Conservation (phyloP, 2,329 filamentous ascomycete species). For the Calonectria fujianensis region DNA sequence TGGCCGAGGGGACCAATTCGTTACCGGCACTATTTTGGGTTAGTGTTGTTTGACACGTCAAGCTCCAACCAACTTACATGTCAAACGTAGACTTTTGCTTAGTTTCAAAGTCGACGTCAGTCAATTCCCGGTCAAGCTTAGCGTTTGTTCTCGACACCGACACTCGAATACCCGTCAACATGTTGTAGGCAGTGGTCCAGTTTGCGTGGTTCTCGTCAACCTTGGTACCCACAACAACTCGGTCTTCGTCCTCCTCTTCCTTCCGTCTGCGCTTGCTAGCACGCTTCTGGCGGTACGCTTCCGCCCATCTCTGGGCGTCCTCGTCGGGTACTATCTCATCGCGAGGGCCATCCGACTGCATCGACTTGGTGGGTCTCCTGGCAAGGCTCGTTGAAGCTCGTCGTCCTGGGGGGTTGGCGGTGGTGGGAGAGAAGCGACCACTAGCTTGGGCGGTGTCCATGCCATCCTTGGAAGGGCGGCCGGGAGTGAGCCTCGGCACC, state of each 20-base stretch:
- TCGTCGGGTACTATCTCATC: slow-evolving; percentile 92
- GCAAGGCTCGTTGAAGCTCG: slow-evolving; percentile 89
- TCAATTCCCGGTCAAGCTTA: slow-evolving; percentile 93
- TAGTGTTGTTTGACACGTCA: slow-evolving; percentile 35
- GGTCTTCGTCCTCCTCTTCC: slow-evolving; percentile 93
- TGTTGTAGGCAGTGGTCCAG: slow-evolving; percentile 99
- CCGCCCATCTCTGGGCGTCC: slow-evolving; percentile 93
- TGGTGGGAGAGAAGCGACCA: slow-evolving; percentile 86
- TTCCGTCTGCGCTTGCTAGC: slow-evolving; percentile 89
- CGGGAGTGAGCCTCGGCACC: slow-evolving; percentile 82
- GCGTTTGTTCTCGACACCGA: slow-evolving; percentile 97
- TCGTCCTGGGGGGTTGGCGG: slow-evolving; percentile 75
- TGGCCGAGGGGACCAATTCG: slow-evolving; percentile 96
- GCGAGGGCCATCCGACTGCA: slow-evolving; percentile 87
- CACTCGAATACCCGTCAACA: slow-evolving; percentile 98
- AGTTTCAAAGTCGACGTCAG: slow-evolving; percentile 92
- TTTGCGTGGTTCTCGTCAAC: slow-evolving; percentile 98
- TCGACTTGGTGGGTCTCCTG: slow-evolving; percentile 87
- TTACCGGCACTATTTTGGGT: slow-evolving; percentile 84
- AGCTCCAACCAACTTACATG: slow-evolving; percentile 76
- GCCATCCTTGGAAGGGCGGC: slow-evolving; percentile 83
- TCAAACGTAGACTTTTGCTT: slow-evolving; percentile 99
- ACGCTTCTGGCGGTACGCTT: slow-evolving; percentile 92
- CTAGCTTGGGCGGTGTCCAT: slow-evolving; percentile 80
- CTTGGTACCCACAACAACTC: slow-evolving; percentile 96